Percentiles rank a stretch among this genome's conserved stretches.
These are phyloP conservation scores for Rhodocollybia butyracea DNA, from an alignment of 768 basidiomycete species.

Conservation along the genomic window DNA sequence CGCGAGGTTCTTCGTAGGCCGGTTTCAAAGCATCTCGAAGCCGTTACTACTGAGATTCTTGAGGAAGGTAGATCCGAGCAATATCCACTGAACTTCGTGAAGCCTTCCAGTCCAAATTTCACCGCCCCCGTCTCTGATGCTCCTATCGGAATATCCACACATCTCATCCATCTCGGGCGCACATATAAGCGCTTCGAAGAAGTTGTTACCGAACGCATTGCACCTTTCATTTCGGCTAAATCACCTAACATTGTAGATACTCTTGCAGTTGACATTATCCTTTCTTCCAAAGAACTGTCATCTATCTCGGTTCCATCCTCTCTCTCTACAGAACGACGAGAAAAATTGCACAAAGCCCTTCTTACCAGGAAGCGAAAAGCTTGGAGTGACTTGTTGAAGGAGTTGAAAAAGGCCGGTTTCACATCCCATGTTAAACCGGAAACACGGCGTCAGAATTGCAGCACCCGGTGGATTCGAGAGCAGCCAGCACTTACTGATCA, in stretches of 20 bases:
- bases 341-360: slow-evolving; percentile 68
- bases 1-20: slow-evolving; percentile 85
- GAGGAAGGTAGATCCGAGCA: slow-evolving; percentile 4
- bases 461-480: slow-evolving; percentile 61
- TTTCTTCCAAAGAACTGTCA: slow-evolving; percentile 56
- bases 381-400: slow-evolving; percentile 87
- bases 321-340: slow-evolving; percentile 45
- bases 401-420: slow-evolving; percentile 78
- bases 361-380: slow-evolving; percentile 84
- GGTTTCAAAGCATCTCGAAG: slow-evolving; percentile 37
- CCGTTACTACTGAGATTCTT: slow-evolving; percentile 29
- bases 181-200: slow-evolving; percentile 50
- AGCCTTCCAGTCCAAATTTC: not conserved
- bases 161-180: slow-evolving; percentile 27
- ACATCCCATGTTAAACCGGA: slow-evolving; percentile 70
- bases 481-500: slow-evolving; percentile 42
- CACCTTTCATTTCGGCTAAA: slow-evolving; percentile 36
- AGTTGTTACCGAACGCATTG: slow-evolving; percentile 41
- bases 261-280: slow-evolving; percentile 61
- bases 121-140: not conserved
- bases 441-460: slow-evolving; percentile 50
- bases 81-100: not conserved
- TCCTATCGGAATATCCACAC: not conserved
- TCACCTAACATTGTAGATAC: slow-evolving; percentile 47
- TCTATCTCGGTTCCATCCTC: slow-evolving; percentile 38